Evolutionary conservation across 2,329 filamentous ascomycete genomes (phyloP).

Genomic region (Pochonia chlamydosporia): DNA sequence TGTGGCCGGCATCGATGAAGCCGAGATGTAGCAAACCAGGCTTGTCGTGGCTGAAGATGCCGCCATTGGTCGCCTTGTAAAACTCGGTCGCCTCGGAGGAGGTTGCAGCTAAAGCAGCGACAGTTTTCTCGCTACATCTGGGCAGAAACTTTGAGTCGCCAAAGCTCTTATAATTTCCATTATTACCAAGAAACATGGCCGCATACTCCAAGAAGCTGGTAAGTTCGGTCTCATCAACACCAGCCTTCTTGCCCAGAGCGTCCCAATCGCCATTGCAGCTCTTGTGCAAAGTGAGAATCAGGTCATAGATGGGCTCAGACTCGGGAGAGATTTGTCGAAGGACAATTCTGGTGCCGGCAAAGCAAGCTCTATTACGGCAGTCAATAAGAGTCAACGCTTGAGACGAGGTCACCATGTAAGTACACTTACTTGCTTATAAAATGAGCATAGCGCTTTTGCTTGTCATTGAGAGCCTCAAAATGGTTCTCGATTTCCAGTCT

Average conservation of each 20-base stretch:
- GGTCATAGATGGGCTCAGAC: conserved; percentile 73
- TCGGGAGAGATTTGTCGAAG: conserved; percentile 77
- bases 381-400: neutral
- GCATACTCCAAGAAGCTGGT: conserved; percentile 70
- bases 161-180: conserved; percentile 82
- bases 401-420: neutral
- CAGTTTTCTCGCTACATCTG: conserved; percentile 56
- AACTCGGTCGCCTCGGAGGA: conserved; percentile 55
- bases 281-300: conserved; percentile 69
- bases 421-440: conserved; percentile 71
- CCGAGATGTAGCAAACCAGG: conserved; percentile 67
- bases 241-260: conserved; percentile 56
- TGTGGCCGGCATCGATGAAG: conserved; percentile 67
- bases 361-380: conserved; percentile 58
- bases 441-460: conserved; percentile 87
- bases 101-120: conserved; percentile 58
- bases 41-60: conserved; percentile 63
- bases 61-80: conserved; percentile 63
- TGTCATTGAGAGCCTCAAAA: conserved; percentile 69
- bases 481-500: conserved; percentile 87
- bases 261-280: conserved; percentile 65
- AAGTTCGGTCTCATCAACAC: conserved; percentile 58
- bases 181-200: conserved; percentile 72
- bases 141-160: conserved; percentile 82
- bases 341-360: conserved; percentile 72